Percentiles rank a stretch among this genome's conserved stretches.
Evolutionary conservation across 2,329 filamentous ascomycete species (phyloP).

Genomic region (Aspergillus quadrilineatus): DNA sequence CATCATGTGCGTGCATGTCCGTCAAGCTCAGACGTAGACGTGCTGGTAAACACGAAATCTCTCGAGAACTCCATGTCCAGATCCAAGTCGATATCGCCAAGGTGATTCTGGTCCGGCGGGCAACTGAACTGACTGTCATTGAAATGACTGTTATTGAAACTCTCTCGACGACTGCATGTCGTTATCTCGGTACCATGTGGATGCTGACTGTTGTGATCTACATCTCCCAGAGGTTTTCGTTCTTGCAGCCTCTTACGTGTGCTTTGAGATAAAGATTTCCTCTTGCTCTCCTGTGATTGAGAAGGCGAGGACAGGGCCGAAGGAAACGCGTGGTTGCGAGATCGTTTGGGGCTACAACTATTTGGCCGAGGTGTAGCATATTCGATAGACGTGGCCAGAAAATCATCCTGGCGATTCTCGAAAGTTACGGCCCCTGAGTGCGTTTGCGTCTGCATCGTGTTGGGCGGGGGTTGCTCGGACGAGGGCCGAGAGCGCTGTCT

Average conservation of each 20-base stretch:
- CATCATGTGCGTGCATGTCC: constrained; percentile 10
- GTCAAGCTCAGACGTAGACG: constrained; percentile 27
- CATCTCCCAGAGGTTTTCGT: constrained; percentile 27
- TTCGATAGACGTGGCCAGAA: constrained; percentile 23
- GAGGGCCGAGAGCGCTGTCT: constrained; percentile 23
- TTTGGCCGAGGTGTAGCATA: constrained; percentile 19
- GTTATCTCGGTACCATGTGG: constrained; percentile 18
- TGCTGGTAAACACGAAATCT: constrained; percentile 37
- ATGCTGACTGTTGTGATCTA: constrained; percentile 30
- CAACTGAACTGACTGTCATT: neutral
- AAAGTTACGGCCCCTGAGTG: constrained; percentile 20
- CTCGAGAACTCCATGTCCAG: constrained; percentile 38
- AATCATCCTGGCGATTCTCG: constrained; percentile 15
- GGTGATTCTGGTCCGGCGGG: constrained; percentile 21
- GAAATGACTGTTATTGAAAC: constrained; percentile 14
- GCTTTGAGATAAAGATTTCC: constrained; percentile 6
- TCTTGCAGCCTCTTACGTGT: constrained; percentile 10
- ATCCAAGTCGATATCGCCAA: constrained; percentile 33
- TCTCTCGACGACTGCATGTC: constrained; percentile 12
- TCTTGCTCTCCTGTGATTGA: constrained; percentile 11
- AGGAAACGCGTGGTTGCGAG: constrained; percentile 24
- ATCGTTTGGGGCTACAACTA: constrained; percentile 30
- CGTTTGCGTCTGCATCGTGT: constrained; percentile 16
- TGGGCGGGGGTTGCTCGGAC: constrained; percentile 10
- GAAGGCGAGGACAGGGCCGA: constrained; percentile 12